Conservation (phyloP, 2,329 filamentous ascomycete genomes). For the Penicillium sumatraense region DNA sequence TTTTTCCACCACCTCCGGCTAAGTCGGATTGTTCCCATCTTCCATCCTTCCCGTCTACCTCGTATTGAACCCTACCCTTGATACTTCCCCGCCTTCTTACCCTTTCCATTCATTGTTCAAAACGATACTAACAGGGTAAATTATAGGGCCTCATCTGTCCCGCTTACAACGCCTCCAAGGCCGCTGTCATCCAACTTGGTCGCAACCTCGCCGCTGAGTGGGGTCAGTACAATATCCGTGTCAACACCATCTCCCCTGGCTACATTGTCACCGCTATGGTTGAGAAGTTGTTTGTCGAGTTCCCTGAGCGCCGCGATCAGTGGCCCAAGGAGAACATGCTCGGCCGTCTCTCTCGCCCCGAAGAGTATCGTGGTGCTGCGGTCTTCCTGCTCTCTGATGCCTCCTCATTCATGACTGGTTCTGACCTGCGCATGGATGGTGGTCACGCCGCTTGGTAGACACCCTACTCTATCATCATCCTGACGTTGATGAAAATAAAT, state of each 20-base stretch:
- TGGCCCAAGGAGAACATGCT: constrained; percentile 91
- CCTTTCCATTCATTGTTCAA: neutral
- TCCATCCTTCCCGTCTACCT: neutral
- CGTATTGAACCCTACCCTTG: constrained; percentile 3
- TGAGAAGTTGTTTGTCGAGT: constrained; percentile 56
- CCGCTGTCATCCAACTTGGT: constrained; percentile 52
- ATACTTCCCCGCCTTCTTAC: constrained; percentile 7
- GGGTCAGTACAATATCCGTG: constrained; percentile 53
- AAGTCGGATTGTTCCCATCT: neutral
- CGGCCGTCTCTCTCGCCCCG: constrained; percentile 66
- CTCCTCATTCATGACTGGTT: constrained; percentile 61
- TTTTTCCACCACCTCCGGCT: neutral
- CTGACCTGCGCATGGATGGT: constrained; percentile 59
- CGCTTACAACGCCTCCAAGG: constrained; percentile 56
- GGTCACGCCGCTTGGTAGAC: constrained; percentile 59
- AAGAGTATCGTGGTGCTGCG: constrained; percentile 67
- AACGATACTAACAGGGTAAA: neutral
- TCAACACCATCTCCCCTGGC: constrained; percentile 54
- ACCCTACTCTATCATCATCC: neutral
- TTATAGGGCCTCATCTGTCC: constrained; percentile 52
- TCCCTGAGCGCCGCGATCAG: constrained; percentile 76
- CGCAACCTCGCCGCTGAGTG: constrained; percentile 55
- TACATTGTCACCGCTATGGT: constrained; percentile 55
- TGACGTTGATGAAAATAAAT: neutral
- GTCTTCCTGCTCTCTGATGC: constrained; percentile 55